phyloP scores from a whole-genome alignment of 441 rosid species.

The Flueggea neowawraea region DNA sequence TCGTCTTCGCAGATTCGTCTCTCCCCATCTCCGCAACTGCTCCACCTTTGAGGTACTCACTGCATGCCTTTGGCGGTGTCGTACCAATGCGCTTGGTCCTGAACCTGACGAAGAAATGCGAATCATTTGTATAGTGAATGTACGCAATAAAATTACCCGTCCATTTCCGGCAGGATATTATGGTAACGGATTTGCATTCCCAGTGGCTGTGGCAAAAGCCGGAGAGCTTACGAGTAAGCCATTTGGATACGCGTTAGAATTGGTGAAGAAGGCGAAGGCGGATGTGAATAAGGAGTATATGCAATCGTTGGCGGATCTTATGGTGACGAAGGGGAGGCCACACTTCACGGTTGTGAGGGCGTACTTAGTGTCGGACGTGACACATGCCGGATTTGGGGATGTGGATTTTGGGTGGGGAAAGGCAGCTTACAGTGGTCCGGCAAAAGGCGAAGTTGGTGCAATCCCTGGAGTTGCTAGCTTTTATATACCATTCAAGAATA shows the following conservation, averaged over 20 bases:
- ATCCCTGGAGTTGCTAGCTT: slow-evolving; percentile 27
- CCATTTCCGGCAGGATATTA: slow-evolving; percentile 43
- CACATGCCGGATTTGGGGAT: slow-evolving; percentile 15
- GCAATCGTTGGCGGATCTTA: slow-evolving; percentile 27
- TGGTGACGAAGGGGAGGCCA: slow-evolving; percentile 31
- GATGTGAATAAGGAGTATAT: slow-evolving; percentile 22
- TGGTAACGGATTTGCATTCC: slow-evolving; percentile 22
- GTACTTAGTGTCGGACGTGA: slow-evolving; percentile 26
- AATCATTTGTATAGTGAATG: slow-evolving; percentile 24
- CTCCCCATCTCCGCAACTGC: slow-evolving; percentile 19
- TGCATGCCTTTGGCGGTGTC: slow-evolving; percentile 59
- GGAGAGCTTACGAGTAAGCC: slow-evolving; percentile 11
- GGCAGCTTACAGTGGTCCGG: slow-evolving; percentile 34
- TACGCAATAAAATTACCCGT: slow-evolving; percentile 33
- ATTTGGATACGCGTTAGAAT: slow-evolving; percentile 22
- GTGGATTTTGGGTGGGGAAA: slow-evolving; percentile 51
- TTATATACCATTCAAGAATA: slow-evolving; percentile 17
- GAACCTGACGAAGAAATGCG: slow-evolving; percentile 42
- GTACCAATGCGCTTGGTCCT: slow-evolving; percentile 40
- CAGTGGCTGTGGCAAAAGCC: slow-evolving; percentile 19
- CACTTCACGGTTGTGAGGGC: slow-evolving; percentile 12
- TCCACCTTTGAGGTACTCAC: slow-evolving; percentile 39
- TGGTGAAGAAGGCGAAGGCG: slow-evolving; percentile 31
- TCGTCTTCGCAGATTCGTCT: slow-evolving; percentile 21
- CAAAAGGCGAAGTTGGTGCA: slow-evolving; percentile 21